phyloP scores from a whole-genome alignment of 2,329 filamentous ascomycete genomes.

The Nigrospora oryzae region DNA sequence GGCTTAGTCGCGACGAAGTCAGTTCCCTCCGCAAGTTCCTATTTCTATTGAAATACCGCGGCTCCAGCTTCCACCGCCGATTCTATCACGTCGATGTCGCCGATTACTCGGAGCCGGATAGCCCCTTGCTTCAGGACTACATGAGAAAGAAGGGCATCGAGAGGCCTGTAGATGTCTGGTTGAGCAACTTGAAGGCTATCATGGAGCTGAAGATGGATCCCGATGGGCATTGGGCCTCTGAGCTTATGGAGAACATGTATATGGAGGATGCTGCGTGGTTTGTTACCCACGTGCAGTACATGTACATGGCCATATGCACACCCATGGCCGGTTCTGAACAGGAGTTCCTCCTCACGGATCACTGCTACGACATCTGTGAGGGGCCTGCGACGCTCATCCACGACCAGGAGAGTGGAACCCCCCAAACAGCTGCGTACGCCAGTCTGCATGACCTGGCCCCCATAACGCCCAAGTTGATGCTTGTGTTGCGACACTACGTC shows the following conservation, averaged over 20 bases:
- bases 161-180: constrained; percentile 19
- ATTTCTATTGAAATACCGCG: constrained; percentile 35
- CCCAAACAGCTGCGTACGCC: not conserved
- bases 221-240: constrained; percentile 8
- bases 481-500: constrained; percentile 12
- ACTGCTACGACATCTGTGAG: constrained; percentile 15
- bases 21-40: constrained; percentile 33
- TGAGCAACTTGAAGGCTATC: constrained; percentile 15
- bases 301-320: constrained; percentile 20
- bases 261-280: constrained; percentile 15
- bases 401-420: constrained; percentile 8
- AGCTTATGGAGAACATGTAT: constrained; percentile 13
- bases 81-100: constrained; percentile 24
- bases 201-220: constrained; percentile 18
- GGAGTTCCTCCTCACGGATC: constrained; percentile 10
- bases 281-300: constrained; percentile 9
- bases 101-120: constrained; percentile 21
- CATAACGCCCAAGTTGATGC: constrained; percentile 16
- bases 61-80: constrained; percentile 21
- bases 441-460: constrained; percentile 19
- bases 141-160: constrained; percentile 13
- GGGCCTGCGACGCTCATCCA: constrained; percentile 10
- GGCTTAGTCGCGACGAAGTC: constrained; percentile 11
- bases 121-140: constrained; percentile 9
- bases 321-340: constrained; percentile 5